Evolutionary conservation across 2,329 filamentous ascomycete genomes (phyloP).

Genomic region (Ceratocystis papillata): DNA sequence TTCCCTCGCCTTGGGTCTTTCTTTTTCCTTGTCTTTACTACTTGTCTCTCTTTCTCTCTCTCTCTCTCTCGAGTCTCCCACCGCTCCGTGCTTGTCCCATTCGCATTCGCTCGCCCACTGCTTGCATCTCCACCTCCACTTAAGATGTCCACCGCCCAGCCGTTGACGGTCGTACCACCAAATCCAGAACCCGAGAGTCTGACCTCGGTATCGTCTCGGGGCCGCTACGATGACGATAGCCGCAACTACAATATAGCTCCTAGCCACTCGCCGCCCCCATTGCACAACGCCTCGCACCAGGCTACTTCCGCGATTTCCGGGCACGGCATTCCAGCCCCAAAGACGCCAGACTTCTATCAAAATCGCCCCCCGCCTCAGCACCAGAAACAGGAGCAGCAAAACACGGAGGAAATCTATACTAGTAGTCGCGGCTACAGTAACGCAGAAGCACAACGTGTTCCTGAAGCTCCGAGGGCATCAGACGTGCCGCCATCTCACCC

Average conservation of each 20-base stretch:
- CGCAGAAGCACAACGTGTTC: neutral
- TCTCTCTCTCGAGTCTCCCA: conserved; percentile 1
- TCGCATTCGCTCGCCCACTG: neutral
- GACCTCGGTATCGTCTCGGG: neutral
- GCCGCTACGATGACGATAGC: neutral
- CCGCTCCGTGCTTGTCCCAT: neutral
- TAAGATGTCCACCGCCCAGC: neutral
- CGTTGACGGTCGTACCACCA: neutral
- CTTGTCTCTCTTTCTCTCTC: neutral
- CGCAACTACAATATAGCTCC: neutral
- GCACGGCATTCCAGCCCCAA: neutral
- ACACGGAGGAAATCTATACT: neutral
- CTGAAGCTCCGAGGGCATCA: neutral
- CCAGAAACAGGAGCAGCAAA: neutral
- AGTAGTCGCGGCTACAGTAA: neutral
- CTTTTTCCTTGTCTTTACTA: neutral
- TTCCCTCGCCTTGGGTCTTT: neutral
- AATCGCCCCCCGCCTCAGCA: neutral
- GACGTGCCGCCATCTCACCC: neutral
- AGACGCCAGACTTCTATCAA: neutral
- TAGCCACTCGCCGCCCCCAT: neutral
- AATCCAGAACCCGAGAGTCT: neutral
- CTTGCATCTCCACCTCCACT: neutral
- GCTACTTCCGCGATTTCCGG: neutral
- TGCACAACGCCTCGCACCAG: neutral